These are phyloP conservation scores for Cruciata laevipes DNA, from an alignment of 257 asterid species.

Conservation along the genomic window DNA sequence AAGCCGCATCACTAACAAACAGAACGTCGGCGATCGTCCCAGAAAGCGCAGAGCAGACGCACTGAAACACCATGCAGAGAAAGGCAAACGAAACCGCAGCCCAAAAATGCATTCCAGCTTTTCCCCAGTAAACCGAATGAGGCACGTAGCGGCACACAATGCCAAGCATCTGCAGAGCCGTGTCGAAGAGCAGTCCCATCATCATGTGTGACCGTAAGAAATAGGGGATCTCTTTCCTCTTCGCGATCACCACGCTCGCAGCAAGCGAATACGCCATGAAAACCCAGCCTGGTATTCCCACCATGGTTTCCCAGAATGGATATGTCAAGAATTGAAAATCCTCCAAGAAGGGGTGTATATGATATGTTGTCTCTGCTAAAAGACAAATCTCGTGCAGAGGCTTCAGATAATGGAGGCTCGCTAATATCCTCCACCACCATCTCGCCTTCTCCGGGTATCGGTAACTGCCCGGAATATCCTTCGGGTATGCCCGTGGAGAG, in stretches of 20 bases:
- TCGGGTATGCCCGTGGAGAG: conserved; percentile 48
- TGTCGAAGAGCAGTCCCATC: conserved; percentile 83
- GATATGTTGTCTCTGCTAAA: conserved; percentile 74
- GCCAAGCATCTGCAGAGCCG: conserved; percentile 68
- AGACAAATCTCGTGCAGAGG: conserved; percentile 89
- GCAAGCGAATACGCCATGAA: conserved; percentile 70
- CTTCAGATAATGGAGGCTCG: conserved; percentile 83
- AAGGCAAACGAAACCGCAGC: conserved; percentile 53
- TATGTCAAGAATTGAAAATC: conserved; percentile 58
- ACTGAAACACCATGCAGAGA: conserved; percentile 72
- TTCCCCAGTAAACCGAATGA: conserved; percentile 66
- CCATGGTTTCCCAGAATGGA: conserved; percentile 54
- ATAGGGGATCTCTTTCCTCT: conserved; percentile 91
- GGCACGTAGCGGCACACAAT: conserved; percentile 83
- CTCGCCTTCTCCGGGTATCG: conserved; percentile 63
- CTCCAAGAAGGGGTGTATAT: conserved; percentile 69
- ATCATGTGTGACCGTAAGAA: conserved; percentile 83
- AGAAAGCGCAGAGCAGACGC: conserved; percentile 64
- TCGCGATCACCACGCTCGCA: conserved; percentile 72
- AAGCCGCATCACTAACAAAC: conserved; percentile 83
- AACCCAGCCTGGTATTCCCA: conserved; percentile 75
- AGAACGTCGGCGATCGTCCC: conserved; percentile 90
- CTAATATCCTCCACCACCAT: conserved; percentile 88
- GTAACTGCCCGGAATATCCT: conserved; percentile 54
- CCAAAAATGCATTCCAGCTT: conserved; percentile 87